These are phyloP conservation scores for Thecaphora thlaspeos DNA, from an alignment of 1,284 basidiomycete genomes.

Conservation along the genomic window DNA sequence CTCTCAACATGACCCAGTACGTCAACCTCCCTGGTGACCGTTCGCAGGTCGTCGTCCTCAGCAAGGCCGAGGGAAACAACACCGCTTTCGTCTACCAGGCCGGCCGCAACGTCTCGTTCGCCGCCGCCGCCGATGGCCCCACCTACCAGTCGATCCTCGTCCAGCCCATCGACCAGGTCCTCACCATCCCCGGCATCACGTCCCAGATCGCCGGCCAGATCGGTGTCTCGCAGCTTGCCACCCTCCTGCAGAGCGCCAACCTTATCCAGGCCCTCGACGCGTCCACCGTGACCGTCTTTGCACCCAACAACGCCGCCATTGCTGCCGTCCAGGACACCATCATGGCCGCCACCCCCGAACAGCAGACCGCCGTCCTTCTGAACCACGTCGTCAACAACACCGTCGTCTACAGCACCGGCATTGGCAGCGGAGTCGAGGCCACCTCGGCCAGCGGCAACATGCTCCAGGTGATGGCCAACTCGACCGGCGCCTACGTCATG, in stretches of 20 bases:
- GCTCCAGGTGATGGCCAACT: constrained; percentile 65
- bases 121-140: constrained; percentile 59
- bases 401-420: constrained; percentile 66
- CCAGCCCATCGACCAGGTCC: constrained; percentile 60
- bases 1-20: constrained; percentile 62
- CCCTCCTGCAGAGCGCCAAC: constrained; percentile 57
- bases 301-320: constrained; percentile 60
- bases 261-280: constrained; percentile 60
- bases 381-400: constrained; percentile 69
- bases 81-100: constrained; percentile 65
- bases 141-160: constrained; percentile 60
- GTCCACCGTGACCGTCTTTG: constrained; percentile 68
- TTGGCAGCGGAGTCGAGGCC: constrained; percentile 35
- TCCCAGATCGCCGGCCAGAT: constrained; percentile 10
- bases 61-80: constrained; percentile 59
- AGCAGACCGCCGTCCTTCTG: constrained; percentile 61
- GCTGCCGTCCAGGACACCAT: constrained; percentile 61
- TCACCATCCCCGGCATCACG: constrained; percentile 56
- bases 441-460: constrained; percentile 68
- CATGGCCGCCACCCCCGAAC: constrained; percentile 63
- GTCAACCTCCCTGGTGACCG: constrained; percentile 28
- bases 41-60: constrained; percentile 67
- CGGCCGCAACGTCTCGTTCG: constrained; percentile 40
- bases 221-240: constrained; percentile 52
- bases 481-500: constrained; percentile 67